Conservation (phyloP, 2,329 filamentous ascomycete genomes). For the Incumbomyces lentus region DNA sequence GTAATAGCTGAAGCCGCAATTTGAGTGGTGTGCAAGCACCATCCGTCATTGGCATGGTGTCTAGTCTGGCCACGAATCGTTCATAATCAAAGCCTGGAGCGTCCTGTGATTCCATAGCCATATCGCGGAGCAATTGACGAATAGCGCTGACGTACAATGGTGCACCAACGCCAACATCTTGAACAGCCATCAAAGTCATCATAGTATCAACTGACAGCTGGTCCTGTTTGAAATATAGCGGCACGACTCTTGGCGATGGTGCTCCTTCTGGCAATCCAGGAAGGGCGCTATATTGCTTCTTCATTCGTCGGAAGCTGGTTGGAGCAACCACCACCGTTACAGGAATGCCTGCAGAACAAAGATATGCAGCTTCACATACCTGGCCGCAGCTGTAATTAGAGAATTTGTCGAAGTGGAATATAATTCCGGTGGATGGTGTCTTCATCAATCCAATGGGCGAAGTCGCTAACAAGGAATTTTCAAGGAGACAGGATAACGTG, state of each 20-base stretch:
- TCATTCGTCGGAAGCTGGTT: slow-evolving; percentile 35
- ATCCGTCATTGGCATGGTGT: not conserved
- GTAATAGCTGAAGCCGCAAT: slow-evolving; percentile 51
- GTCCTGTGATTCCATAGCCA: slow-evolving; percentile 33
- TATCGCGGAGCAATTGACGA: slow-evolving; percentile 40
- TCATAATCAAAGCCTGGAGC: slow-evolving; percentile 34
- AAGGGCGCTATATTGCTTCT: slow-evolving; percentile 32
- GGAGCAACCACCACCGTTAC: slow-evolving; percentile 45
- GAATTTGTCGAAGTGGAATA: slow-evolving; percentile 56
- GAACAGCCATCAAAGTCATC: slow-evolving; percentile 46
- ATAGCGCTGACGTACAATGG: slow-evolving; percentile 45
- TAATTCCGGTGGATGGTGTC: slow-evolving; percentile 47
- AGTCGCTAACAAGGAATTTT: slow-evolving; percentile 31
- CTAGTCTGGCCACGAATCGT: slow-evolving; percentile 26
- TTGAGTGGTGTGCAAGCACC: slow-evolving; percentile 46
- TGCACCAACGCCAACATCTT: slow-evolving; percentile 25
- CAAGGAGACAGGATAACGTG: slow-evolving; percentile 48
- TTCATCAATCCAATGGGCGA: slow-evolving; percentile 47
- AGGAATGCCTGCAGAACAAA: slow-evolving; percentile 38
- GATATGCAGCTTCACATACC: slow-evolving; percentile 46
- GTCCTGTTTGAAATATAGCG: slow-evolving; percentile 37
- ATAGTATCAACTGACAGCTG: slow-evolving; percentile 45
- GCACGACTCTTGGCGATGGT: slow-evolving; percentile 33
- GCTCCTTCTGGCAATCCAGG: slow-evolving; percentile 22
- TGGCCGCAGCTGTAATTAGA: slow-evolving; percentile 29